Evolutionary conservation across 164 flowering plant species (phyloP).

Genomic region (Protea cynaroides): DNA sequence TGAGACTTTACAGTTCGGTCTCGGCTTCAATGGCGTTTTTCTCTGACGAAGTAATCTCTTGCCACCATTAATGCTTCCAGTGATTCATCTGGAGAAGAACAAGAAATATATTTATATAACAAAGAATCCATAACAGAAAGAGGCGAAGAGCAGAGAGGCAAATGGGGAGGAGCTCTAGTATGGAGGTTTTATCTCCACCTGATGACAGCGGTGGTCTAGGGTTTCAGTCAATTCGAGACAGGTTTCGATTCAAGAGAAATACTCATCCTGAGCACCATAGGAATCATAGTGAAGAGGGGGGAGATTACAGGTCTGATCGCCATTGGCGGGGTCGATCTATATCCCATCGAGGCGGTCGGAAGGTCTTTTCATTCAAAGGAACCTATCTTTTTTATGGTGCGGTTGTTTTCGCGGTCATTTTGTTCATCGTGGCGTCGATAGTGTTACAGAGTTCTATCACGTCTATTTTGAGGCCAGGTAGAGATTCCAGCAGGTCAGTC

Average conservation of each 20-base stretch:
- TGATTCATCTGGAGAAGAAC: not conserved
- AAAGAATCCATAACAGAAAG: not conserved
- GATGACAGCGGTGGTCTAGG: conserved; percentile 16
- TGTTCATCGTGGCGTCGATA: conserved; percentile 48
- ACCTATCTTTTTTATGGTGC: conserved; percentile 36
- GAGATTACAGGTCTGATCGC: conserved; percentile 29
- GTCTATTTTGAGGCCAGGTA: conserved; percentile 30
- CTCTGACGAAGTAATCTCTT: not conserved
- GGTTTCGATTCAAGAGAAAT: conserved; percentile 14
- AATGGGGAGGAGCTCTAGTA: conserved; percentile 16
- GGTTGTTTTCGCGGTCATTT: conserved; percentile 36
- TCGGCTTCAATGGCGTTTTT: conserved; percentile 1
- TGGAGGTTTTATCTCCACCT: conserved; percentile 10
- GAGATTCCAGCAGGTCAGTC: conserved; percentile 22
- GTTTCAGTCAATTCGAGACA: conserved; percentile 8
- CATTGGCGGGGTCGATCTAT: conserved; percentile 34
- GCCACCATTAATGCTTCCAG: conserved; percentile 8
- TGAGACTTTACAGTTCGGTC: conserved; percentile 5
- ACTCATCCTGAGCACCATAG: conserved; percentile 9
- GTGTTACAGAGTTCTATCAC: conserved; percentile 61
- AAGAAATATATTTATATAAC: not conserved
- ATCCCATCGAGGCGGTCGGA: conserved; percentile 34
- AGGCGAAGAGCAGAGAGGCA: not conserved
- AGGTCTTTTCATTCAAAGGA: conserved; percentile 33
- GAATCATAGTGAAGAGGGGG: conserved; percentile 11